phyloP scores from a whole-genome alignment of 2,329 filamentous ascomycete genomes.

The Aspergillus alliaceus region DNA sequence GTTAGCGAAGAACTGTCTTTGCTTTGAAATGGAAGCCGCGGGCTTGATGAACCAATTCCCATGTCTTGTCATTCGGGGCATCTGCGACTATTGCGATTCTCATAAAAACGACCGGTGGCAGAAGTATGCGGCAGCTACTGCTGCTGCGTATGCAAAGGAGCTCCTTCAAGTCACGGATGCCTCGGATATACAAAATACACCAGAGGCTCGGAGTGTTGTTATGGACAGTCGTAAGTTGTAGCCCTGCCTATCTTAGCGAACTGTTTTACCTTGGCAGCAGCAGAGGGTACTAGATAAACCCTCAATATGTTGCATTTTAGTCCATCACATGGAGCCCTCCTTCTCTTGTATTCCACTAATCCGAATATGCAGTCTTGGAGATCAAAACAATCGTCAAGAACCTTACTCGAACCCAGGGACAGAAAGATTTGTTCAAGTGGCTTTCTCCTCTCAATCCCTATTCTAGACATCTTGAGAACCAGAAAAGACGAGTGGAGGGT shows the following conservation, averaged over 20 bases:
- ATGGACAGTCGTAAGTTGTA: background rate
- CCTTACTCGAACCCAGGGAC: background rate
- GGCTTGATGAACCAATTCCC: no score
- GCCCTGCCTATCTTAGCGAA: background rate
- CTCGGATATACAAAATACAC: background rate
- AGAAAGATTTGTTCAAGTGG: background rate
- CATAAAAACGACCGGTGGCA: constrained; percentile 9
- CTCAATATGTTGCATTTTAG: no score
- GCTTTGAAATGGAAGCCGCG: constrained; percentile 8
- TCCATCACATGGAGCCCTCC: no score
- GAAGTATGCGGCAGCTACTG: background rate
- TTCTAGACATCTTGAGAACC: background rate
- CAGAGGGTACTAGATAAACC: no score
- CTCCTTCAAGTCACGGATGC: background rate
- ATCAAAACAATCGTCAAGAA: background rate
- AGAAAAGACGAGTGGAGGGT: background rate
- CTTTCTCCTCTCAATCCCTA: background rate
- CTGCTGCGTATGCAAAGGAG: constrained; percentile 3
- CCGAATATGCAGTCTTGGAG: background rate
- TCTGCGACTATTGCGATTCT: constrained; percentile 7
- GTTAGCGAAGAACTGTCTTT: background rate
- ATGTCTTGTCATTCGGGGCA: constrained; percentile 2
- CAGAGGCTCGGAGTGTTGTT: background rate
- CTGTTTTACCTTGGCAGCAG: background rate
- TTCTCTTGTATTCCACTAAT: no score